Base-by-base conservation (phyloP, 768 basidiomycete genomes). In the Boletus rubescentipes region DNA sequence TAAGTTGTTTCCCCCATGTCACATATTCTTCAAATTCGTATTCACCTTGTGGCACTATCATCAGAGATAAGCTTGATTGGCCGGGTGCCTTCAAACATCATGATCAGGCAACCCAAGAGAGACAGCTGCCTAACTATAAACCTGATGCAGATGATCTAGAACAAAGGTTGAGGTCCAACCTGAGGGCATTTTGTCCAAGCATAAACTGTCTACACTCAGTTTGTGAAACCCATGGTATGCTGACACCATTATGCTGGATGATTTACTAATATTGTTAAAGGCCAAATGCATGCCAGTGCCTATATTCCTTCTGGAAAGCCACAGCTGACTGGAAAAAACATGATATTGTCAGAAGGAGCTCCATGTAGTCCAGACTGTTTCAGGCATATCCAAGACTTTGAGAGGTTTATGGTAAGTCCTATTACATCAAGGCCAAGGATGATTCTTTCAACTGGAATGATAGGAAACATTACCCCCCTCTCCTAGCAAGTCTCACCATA, bases 141-240 rank as follows among this genome's bases (percentile, higher is more conserved):
- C 65, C 72, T 4, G 32, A 59, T 23, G 43, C 51, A 11, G 47
- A 61, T 16, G 58, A 77, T 57, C 51, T 80, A 9, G 64, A 61
- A 26, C 50, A 57, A 2, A 66, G 73, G 38, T 42, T 81, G 29
- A 58, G 64, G 14, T 67, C 68, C 5, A 68, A 68, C 20, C 54
- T 74, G 12, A 59, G 35, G 10, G 20, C 62, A 5, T 83, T 82
- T 46, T 84, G 82, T 55, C 73, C 76, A 6, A 78, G 73, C 40
- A 58, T 77, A 6, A 75, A 73, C 34, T 84, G 82, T 39, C 44
- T 81, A 6, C 60, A 69, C 15, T 62, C 74, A 0, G 58, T 54
- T 20, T 84, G 82, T 55, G 49, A 62, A 11, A 64, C 73, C 0
- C 82, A 83, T 52, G 53, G 70, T 75, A 61, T 32, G 65, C 39